Conservation (phyloP, 139 green algal genomes). For the Nannochloris sp. region DNA sequence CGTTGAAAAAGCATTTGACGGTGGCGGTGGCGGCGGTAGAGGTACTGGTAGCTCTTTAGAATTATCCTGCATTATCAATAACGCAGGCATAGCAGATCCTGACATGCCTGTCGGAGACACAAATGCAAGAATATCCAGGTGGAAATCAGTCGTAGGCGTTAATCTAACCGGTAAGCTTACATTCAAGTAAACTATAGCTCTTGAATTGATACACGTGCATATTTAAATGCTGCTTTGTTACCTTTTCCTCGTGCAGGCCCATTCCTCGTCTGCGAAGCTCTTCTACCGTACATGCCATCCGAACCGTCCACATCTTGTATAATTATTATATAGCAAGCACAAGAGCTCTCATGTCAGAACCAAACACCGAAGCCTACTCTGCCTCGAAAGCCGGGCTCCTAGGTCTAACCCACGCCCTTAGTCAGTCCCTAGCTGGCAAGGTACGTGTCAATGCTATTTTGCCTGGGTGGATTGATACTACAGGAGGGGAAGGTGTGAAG, state of each 20-base stretch:
- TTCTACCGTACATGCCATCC: conserved; percentile 28
- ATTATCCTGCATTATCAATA: conserved; percentile 7
- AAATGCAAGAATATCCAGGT: background rate
- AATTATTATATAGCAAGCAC: conserved; percentile 52
- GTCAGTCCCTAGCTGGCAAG: conserved; percentile 6
- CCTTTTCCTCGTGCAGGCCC: conserved; percentile 21
- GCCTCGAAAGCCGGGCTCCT: conserved; percentile 48
- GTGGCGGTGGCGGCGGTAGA: background rate
- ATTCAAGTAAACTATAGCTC: background rate
- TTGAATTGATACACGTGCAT: no score
- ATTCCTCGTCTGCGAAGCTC: conserved; percentile 36
- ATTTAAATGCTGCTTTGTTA: background rate
- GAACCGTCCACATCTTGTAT: conserved; percentile 18
- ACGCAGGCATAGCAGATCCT: conserved; percentile 13
- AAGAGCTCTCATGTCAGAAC: conserved; percentile 39
- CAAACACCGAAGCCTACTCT: conserved; percentile 40
- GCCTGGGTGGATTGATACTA: conserved; percentile 51
- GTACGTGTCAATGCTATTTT: conserved; percentile 41
- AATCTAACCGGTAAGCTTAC: conserved; percentile 7
- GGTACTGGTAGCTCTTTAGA: conserved; percentile 2
- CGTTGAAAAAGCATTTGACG: background rate
- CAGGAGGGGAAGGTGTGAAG: conserved; percentile 4
- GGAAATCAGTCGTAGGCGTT: conserved; percentile 6
- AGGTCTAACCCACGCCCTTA: conserved; percentile 45
- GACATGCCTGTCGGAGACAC: conserved; percentile 1